phyloP scores from a whole-genome alignment of 2,329 filamentous ascomycete species.

The Penicillium fuscoglaucum region DNA sequence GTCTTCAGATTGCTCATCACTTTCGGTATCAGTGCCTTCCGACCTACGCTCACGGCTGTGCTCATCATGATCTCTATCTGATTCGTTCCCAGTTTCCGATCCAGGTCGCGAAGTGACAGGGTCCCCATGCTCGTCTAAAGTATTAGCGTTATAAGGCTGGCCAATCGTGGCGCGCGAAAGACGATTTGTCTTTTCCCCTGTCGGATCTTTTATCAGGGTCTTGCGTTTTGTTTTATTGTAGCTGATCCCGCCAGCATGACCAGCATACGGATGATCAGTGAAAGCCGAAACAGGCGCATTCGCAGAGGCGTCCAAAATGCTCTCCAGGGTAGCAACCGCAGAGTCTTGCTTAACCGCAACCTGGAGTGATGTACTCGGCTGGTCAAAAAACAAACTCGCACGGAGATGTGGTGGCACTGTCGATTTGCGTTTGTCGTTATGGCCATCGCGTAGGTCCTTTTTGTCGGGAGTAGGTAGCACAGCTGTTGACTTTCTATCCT shows the following conservation, averaged over 20 bases:
- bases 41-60: constrained; percentile 13
- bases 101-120: not conserved
- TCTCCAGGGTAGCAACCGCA: constrained; percentile 84
- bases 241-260: constrained; percentile 70
- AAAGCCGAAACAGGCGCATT: constrained; percentile 87
- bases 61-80: constrained; percentile 22
- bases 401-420: constrained; percentile 78
- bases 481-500: constrained; percentile 54
- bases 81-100: constrained; percentile 7
- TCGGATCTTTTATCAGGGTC: constrained; percentile 23
- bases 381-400: constrained; percentile 89
- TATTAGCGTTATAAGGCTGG: constrained; percentile 15
- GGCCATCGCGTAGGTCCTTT: constrained; percentile 17
- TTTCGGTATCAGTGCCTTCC: constrained; percentile 15
- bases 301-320: constrained; percentile 85
- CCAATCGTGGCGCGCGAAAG: constrained; percentile 34
- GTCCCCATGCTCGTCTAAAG: constrained; percentile 1
- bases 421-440: constrained; percentile 40
- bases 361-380: constrained; percentile 57
- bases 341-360: constrained; percentile 69
- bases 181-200: constrained; percentile 33
- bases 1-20: constrained; percentile 27
- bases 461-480: constrained; percentile 41
- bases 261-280: constrained; percentile 82
- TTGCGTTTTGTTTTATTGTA: constrained; percentile 58